These are phyloP conservation scores for Globisporangium rhizosaccharum DNA, from an alignment of 352 stramenopile species.

Conservation along the genomic window DNA sequence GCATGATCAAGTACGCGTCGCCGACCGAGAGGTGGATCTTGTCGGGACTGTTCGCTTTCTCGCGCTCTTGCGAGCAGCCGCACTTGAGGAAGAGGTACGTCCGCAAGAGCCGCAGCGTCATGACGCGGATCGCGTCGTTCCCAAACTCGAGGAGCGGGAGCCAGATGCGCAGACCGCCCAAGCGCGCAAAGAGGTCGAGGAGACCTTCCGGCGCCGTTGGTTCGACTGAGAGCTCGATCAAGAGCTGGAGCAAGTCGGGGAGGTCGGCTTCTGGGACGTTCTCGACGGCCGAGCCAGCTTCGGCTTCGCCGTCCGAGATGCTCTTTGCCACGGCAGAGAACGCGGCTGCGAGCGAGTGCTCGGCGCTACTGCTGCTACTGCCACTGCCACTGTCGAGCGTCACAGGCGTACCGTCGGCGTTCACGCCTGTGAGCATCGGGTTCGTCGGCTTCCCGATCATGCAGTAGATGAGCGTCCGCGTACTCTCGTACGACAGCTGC, in stretches of 20 bases:
- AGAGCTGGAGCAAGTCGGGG: constrained; percentile 64
- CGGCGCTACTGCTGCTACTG: constrained; percentile 4
- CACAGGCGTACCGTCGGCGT: constrained; percentile 51
- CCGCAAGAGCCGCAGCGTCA: constrained; percentile 72
- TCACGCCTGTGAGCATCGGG: constrained; percentile 54
- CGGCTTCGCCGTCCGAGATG: constrained; percentile 57
- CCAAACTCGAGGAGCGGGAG: constrained; percentile 71
- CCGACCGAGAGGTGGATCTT: constrained; percentile 75
- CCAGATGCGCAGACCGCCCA: constrained; percentile 80
- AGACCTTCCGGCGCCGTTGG: constrained; percentile 63
- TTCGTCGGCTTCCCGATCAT: constrained; percentile 85
- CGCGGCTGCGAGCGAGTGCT: constrained; percentile 22
- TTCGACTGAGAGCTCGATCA: constrained; percentile 76
- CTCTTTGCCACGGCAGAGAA: constrained; percentile 48
- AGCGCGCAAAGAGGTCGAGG: constrained; percentile 64
- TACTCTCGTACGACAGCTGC: constrained; percentile 79
- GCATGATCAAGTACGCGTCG: constrained; percentile 78
- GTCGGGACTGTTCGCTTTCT: constrained; percentile 60
- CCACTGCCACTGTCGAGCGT: constrained; percentile 31
- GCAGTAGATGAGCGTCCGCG: constrained; percentile 76
- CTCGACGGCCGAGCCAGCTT: constrained; percentile 64
- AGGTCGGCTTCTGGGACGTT: constrained; percentile 70
- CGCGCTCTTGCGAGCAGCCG: constrained; percentile 51
- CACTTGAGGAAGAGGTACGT: constrained; percentile 80
- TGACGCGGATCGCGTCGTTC: constrained; percentile 67